Percentiles rank a stretch among this genome's conserved stretches.
Conservation (phyloP, 1,284 basidiomycete species). For the Trametes hirsuta region DNA sequence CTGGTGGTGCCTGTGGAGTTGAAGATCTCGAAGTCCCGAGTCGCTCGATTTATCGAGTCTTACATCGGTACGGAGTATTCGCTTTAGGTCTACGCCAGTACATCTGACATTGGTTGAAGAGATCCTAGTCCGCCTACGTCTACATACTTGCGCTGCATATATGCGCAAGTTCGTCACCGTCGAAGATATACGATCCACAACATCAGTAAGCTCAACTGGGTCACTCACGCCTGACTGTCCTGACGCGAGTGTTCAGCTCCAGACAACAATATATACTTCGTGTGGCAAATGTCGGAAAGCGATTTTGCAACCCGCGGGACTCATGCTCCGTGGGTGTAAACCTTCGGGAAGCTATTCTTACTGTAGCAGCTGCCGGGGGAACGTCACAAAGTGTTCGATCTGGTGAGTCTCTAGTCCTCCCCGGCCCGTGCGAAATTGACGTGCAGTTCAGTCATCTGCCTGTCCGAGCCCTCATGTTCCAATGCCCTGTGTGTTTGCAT, state of each 20-base stretch:
- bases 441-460: slow-evolving; percentile 62
- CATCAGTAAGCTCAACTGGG: slow-evolving; percentile 45
- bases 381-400: slow-evolving; percentile 62
- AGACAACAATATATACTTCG: slow-evolving; percentile 67
- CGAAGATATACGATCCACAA: slow-evolving; percentile 52
- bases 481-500: slow-evolving; percentile 73
- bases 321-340: slow-evolving; percentile 26
- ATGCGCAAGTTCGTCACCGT: slow-evolving; percentile 62
- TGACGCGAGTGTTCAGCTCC: slow-evolving; percentile 45
- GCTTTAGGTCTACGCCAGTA: neutral
- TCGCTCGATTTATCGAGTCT: slow-evolving; percentile 62
- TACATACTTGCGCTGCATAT: slow-evolving; percentile 70
- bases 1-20: slow-evolving; percentile 63
- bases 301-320: slow-evolving; percentile 32
- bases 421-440: slow-evolving; percentile 6
- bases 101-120: slow-evolving; percentile 43
- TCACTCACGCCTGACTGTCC: neutral
- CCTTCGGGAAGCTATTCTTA: slow-evolving; percentile 40
- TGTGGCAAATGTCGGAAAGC: slow-evolving; percentile 72
- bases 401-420: slow-evolving; percentile 52
- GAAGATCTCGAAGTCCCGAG: slow-evolving; percentile 44
- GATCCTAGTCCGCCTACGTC: slow-evolving; percentile 56
- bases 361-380: slow-evolving; percentile 56
- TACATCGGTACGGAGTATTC: slow-evolving; percentile 59
- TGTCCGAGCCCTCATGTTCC: slow-evolving; percentile 66